These are phyloP conservation scores for Basidiobolus meristosporus DNA, from an alignment of 371 early-diverging fungal species.

Conservation along the genomic window DNA sequence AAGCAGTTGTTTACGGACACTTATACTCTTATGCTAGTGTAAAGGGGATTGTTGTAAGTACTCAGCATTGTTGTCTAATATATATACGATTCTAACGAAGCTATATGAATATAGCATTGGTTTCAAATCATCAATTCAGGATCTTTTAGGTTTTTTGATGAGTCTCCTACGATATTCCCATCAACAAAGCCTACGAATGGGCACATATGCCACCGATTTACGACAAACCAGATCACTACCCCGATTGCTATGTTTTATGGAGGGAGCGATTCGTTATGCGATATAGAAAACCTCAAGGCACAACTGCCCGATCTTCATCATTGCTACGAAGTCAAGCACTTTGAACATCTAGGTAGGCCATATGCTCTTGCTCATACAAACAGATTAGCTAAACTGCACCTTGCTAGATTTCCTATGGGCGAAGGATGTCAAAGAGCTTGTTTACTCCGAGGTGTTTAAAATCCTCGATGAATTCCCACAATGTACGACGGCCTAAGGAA, in stretches of 20 bases:
- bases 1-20: constrained; percentile 69
- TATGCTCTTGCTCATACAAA: too few relatives aligned
- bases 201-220: constrained; percentile 39
- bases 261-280: constrained; percentile 64
- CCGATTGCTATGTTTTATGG: constrained; percentile 85
- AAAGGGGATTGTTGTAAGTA: constrained; percentile 76
- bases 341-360: constrained; percentile 43
- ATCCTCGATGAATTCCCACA: too few relatives aligned
- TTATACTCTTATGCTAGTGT: constrained; percentile 80
- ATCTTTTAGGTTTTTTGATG: constrained; percentile 85
- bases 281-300: constrained; percentile 35
- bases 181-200: too few relatives aligned
- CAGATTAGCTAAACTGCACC: too few relatives aligned
- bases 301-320: constrained; percentile 36
- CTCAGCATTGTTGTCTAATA: too few relatives aligned
- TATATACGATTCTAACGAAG: too few relatives aligned
- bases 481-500: too few relatives aligned
- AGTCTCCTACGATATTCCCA: constrained; percentile 56
- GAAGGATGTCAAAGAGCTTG: constrained; percentile 9
- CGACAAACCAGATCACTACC: constrained; percentile 66
- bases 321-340: constrained; percentile 35
- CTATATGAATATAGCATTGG: too few relatives aligned
- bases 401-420: constrained; percentile 71
- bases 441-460: background rate
- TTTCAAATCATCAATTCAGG: constrained; percentile 87